A percentile compares a stretch with the other conserved stretches of the same genome.
phyloP scores from a whole-genome alignment of 306 rosid species.

The Lagenaria siceraria region DNA sequence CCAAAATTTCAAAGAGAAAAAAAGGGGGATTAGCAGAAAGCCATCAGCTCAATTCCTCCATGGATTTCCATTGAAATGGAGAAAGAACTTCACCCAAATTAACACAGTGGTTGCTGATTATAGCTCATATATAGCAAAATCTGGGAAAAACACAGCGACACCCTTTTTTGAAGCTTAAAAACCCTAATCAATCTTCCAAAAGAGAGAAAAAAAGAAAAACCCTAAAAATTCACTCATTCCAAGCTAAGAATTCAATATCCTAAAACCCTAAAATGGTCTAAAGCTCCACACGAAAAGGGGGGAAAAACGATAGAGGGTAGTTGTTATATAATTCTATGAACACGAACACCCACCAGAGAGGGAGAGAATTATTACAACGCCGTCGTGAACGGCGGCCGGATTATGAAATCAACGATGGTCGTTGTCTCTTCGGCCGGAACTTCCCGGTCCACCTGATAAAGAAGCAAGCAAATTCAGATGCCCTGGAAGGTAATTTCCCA shows the following conservation, averaged over 20 bases:
- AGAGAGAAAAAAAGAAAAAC: not conserved
- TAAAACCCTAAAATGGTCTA: not conserved
- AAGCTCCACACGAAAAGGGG: not conserved
- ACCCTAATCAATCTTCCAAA: not conserved
- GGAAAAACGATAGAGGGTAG: not conserved
- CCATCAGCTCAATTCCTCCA: not conserved
- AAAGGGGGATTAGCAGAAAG: not conserved
- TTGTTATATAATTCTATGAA: constrained; percentile 5
- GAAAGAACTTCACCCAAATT: not conserved
- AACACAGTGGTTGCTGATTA: not conserved
- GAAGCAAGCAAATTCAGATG: constrained; percentile 96
- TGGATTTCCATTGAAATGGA: not conserved
- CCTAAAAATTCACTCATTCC: not conserved
- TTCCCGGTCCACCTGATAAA: constrained; percentile 81
- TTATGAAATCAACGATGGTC: constrained; percentile 40
- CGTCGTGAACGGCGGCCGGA: not conserved
- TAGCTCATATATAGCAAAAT: not conserved
- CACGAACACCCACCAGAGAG: not conserved
- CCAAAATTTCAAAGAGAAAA: not conserved
- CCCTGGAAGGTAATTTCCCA: constrained; percentile 94
- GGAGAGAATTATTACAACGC: not conserved
- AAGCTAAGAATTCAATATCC: not conserved
- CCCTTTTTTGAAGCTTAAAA: not conserved
- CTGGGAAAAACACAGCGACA: not conserved
- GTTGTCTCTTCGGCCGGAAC: constrained; percentile 81